Base-by-base conservation (phyloP, 2,329 filamentous ascomycete species). In the Helotiales sp. region DNA sequence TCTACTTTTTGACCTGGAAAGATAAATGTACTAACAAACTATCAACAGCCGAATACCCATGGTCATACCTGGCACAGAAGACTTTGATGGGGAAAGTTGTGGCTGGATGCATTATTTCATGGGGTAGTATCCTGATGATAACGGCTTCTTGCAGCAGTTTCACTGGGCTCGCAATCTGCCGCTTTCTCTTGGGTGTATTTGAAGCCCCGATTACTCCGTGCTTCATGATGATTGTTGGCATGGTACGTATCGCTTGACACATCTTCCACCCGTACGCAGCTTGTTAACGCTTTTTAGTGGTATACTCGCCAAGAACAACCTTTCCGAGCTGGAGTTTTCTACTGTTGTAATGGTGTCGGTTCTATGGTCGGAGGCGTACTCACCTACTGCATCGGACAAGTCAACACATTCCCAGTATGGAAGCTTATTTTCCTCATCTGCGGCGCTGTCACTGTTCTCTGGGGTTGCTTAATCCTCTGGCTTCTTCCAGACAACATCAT, bases 261-360 rank as follows among this genome's bases (percentile, higher is more conserved):
- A 24, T 20, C 40, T 7, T 45, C 10, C 22, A 7, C 20, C 6
- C 32, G 30, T 22, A 49, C 7, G n/a, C 40, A 20, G 2, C 4
- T 20, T 43, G 15, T 45, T 63, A 32, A 63, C 50, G 17, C n/a
- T 6, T 10, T 11, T 2, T 40, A 22, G 20, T 61, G 57, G 57
- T 66, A 91, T 73, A 91, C 89, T 1, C 89, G 88, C 75, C 82
- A 82, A 63, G 89, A 91, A 75, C 89, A 91, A 77, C 87, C 86
- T 1, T 80, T 82, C 1, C 81, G 89, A 3, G 85, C 85, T 1
- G 85, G 84, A 1, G 83, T 90, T 62, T 91, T 91, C 90, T 79
- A 84, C 81, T 61, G 89, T 88, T 80, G 89, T 87, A 70, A 87
- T 85, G 20, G 84, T 82, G 61, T 87, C 83, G 2, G 86, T 86